Evolutionary conservation across 306 rosid species (phyloP).

Genomic region (Citrullus mucosospermus): DNA sequence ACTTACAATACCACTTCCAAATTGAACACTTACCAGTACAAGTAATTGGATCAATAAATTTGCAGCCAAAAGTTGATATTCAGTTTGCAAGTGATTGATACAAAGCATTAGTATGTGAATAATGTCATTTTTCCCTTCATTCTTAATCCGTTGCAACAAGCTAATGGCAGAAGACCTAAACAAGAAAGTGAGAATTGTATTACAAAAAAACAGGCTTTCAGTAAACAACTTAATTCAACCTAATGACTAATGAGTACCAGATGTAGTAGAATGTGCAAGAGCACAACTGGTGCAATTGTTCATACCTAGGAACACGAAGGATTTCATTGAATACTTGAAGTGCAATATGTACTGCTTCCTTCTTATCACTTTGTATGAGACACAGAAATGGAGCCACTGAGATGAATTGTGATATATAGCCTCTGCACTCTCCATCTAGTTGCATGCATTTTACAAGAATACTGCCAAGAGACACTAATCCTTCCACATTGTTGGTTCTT

Average conservation of each 20-base stretch:
- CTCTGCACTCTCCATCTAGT: slow-evolving; percentile 51
- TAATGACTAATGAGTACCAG: background rate
- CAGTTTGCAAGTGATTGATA: slow-evolving; percentile 39
- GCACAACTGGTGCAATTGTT: slow-evolving; percentile 1
- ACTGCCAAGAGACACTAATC: slow-evolving; percentile 47
- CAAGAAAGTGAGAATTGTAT: background rate
- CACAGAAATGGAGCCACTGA: slow-evolving; percentile 50
- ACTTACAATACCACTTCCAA: background rate
- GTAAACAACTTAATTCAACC: background rate
- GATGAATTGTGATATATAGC: slow-evolving; percentile 42
- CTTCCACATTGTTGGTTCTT: slow-evolving; percentile 42
- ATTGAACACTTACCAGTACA: slow-evolving; percentile 32
- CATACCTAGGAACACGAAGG: slow-evolving; percentile 62
- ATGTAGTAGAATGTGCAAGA: slow-evolving; percentile 1
- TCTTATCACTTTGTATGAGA: slow-evolving; percentile 39
- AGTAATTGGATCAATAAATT: slow-evolving; percentile 53
- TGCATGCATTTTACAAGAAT: slow-evolving; percentile 64
- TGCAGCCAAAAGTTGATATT: slow-evolving; percentile 62
- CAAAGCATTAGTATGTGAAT: slow-evolving; percentile 45
- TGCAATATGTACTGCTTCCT: slow-evolving; percentile 38
- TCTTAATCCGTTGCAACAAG: slow-evolving; percentile 44
- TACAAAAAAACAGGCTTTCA: background rate
- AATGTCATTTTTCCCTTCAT: slow-evolving; percentile 37
- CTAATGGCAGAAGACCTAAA: slow-evolving; percentile 50
- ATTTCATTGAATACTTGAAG: slow-evolving; percentile 63